Conservation (phyloP, 768 basidiomycete species). For the Trametes punicea region DNA sequence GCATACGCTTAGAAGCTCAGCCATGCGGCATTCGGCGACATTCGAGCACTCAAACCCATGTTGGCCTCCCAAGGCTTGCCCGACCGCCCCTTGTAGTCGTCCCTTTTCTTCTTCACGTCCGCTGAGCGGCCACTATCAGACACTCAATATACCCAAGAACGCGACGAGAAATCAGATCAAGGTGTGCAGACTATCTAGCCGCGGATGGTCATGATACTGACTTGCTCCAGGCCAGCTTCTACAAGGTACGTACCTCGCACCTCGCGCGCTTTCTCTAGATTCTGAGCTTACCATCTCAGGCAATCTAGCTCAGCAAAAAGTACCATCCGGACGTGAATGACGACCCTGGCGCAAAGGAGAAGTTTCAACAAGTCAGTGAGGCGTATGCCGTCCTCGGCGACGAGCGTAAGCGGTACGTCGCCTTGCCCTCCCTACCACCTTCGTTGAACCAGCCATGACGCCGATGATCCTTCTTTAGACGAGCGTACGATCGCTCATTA, state of each 20-base stretch:
- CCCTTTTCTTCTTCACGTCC: slow-evolving; percentile 2
- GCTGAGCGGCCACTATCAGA: slow-evolving; percentile 32
- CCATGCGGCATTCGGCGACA: neutral
- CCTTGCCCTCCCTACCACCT: neutral
- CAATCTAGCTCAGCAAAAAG: slow-evolving; percentile 43
- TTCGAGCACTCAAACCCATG: neutral
- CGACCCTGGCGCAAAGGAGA: slow-evolving; percentile 37
- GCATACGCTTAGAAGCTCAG: neutral
- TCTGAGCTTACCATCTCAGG: slow-evolving; percentile 6
- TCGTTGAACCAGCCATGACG: too few species aligned
- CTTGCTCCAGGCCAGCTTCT: slow-evolving; percentile 33
- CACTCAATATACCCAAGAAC: slow-evolving; percentile 32
- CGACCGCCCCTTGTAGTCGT: neutral
- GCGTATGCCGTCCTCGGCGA: slow-evolving; percentile 45
- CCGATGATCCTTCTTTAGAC: too few species aligned
- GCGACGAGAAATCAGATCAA: slow-evolving; percentile 37
- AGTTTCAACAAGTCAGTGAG: slow-evolving; percentile 45
- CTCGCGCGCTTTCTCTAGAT: neutral
- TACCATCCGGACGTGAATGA: slow-evolving; percentile 44
- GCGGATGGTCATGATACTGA: neutral
- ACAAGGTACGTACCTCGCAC: slow-evolving; percentile 29
- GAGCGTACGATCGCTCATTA: slow-evolving; percentile 35
- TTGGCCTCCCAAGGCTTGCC: neutral
- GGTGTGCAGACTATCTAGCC: slow-evolving; percentile 19
- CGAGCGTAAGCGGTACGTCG: slow-evolving; percentile 41